Percentiles rank a stretch among this genome's conserved stretches.
These are phyloP conservation scores for Escovopsis sp. DNA, from an alignment of 2,329 filamentous ascomycete species.

Conservation along the genomic window DNA sequence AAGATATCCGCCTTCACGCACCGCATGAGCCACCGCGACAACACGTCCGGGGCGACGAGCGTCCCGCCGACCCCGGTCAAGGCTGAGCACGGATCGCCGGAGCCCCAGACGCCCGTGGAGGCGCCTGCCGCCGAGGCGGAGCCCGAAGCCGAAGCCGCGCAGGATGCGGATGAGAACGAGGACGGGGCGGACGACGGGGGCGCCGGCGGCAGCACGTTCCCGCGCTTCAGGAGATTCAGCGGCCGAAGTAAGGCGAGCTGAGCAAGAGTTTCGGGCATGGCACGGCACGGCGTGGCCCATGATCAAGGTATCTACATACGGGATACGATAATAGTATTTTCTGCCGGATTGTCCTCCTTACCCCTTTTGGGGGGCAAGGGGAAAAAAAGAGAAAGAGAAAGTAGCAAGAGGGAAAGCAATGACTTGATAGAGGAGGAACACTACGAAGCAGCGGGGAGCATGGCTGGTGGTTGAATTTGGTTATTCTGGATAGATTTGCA, in stretches of 20 bases:
- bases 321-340: background rate
- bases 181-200: background rate
- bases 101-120: too few relatives aligned
- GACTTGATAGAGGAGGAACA: too few relatives aligned
- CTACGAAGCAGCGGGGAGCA: too few relatives aligned
- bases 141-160: background rate
- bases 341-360: background rate
- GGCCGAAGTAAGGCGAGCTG: background rate
- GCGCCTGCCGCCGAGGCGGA: too few relatives aligned
- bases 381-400: background rate
- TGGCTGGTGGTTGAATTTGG: too few relatives aligned
- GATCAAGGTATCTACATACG: background rate
- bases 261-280: background rate
- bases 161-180: background rate
- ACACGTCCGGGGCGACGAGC: conserved; percentile 2
- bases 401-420: background rate
- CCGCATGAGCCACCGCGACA: conserved; percentile 14
- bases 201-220: background rate
- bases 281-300: background rate
- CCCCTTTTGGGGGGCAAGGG: background rate
- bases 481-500: too few relatives aligned
- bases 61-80: too few relatives aligned
- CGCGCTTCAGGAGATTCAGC: background rate
- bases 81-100: too few relatives aligned
- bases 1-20: conserved; percentile 21